Evolutionary conservation across 331 rosid species (phyloP), one percentile per base, ranked within the genome.

Genomic region (Malus hybrid): DNA sequence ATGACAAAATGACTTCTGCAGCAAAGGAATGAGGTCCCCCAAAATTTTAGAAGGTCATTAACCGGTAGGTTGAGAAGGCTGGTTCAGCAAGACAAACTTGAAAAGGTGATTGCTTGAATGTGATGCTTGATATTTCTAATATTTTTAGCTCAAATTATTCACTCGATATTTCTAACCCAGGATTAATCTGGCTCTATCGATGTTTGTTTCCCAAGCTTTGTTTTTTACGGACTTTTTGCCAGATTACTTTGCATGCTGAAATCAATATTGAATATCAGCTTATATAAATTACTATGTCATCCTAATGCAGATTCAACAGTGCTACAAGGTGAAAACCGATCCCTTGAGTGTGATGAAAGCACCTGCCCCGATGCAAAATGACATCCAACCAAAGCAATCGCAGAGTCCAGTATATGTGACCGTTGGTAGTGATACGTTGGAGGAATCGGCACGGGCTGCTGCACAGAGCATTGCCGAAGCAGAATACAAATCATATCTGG

Each of bases 1-100:
- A 24, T 58, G 70, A 61, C 4, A 56, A 72, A 73, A 53, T 26
- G 34, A 63, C 19, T 76, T 53, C 16, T 79, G 90, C 90, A 87
- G 90, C 82, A 84, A 87, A 82, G 87, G 75, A 82, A 67, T 22
- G 78, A 82, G 80, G 82, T 87, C 73, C 88, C 90, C 24, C 83
- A 50, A 75, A 87, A 84, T 77, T 87, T 87, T 78, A 80, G 85
- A 80, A 84, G 82, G 76, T 56, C 76, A 36, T 32, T 87, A 26
- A 82, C 80, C 50, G 56, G 85, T 63, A 84, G 83, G 84, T 78
- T 87, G 85, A 82, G 90, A 68, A 82, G 84, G 79, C 85, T 87
- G 71, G 84, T 80, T 84, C 30, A 58, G 16, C 90, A 84, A 75
- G 87, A 84, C 42, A 87, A 87, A 62, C 68, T 87, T 28, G 90